phyloP scores from a whole-genome alignment of 805 yeast genomes.

The Jamesozyma lodderae region DNA sequence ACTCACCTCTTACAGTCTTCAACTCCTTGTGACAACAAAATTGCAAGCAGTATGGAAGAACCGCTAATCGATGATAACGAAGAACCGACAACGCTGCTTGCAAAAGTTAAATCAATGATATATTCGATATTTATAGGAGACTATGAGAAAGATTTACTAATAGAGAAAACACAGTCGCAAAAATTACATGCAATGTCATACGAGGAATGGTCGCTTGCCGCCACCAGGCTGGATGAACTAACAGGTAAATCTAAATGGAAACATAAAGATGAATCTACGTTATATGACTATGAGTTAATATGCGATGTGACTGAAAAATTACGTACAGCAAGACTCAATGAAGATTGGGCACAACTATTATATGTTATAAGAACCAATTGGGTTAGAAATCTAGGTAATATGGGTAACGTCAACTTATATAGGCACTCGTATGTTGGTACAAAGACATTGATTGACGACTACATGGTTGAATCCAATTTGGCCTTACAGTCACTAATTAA shows the following conservation, averaged over 20 bases:
- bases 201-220: conserved; percentile 56
- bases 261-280: conserved; percentile 41
- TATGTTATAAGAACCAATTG: conserved; percentile 78
- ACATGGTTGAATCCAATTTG: conserved; percentile 61
- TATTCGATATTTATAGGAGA: conserved; percentile 12
- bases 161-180: conserved; percentile 29
- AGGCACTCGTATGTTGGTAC: conserved; percentile 78
- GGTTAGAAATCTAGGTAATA: conserved; percentile 75
- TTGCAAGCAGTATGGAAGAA: no score
- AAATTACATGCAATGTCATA: conserved; percentile 43
- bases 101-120: conserved; percentile 9
- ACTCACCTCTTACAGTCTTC: no score
- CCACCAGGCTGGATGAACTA: conserved; percentile 55
- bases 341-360: conserved; percentile 51
- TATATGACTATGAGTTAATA: conserved; percentile 65
- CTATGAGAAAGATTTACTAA: conserved; percentile 30
- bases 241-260: conserved; percentile 69
- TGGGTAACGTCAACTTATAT: conserved; percentile 73
- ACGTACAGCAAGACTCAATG: conserved; percentile 47
- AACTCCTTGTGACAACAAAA: not conserved
- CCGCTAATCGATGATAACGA: no score
- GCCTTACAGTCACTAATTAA: conserved; percentile 26
- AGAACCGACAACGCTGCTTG: not conserved
- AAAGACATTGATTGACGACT: conserved; percentile 70
- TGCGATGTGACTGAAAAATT: conserved; percentile 44